These are phyloP conservation scores for Deakozyma indianensis DNA, from an alignment of 805 yeast species.

Conservation along the genomic window DNA sequence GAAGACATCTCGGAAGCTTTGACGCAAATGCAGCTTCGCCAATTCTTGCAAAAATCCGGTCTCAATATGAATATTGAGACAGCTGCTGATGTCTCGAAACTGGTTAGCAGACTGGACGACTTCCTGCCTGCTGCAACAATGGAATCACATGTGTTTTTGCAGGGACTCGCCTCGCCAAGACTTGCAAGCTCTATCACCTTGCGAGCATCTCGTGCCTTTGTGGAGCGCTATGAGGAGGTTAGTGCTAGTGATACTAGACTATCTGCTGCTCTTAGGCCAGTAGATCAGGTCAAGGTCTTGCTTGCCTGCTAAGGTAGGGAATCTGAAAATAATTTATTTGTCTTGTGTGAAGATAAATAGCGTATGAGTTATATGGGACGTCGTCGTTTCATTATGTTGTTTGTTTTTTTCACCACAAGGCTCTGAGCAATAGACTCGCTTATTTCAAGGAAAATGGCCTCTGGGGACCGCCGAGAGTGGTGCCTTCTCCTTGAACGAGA, in stretches of 20 bases:
- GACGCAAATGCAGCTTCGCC: conserved; percentile 10
- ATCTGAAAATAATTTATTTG: no score
- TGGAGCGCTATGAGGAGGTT: conserved; percentile 15
- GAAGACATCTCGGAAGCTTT: conserved; percentile 15
- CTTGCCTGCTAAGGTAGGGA: conserved; percentile 11
- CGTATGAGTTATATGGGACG: no score
- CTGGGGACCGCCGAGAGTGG: neutral
- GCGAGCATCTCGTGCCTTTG: conserved; percentile 17
- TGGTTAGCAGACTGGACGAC: conserved; percentile 15
- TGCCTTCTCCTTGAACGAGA: neutral
- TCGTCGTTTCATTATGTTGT: no score
- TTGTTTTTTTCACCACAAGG: no score
- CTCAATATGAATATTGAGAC: neutral
- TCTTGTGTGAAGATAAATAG: no score
- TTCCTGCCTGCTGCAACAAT: conserved; percentile 21
- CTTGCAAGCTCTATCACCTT: conserved; percentile 16
- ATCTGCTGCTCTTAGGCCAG: conserved; percentile 11
- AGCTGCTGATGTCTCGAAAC: conserved; percentile 7
- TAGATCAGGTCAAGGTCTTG: conserved; percentile 16
- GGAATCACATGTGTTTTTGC: conserved; percentile 16
- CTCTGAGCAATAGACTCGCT: no score
- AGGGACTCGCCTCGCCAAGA: conserved; percentile 18
- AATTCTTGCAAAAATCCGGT: conserved; percentile 12
- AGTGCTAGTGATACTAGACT: conserved; percentile 9
- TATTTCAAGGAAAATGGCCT: neutral